Evolutionary conservation across 2,329 filamentous ascomycete species (phyloP).

Genomic region (Fusarium sp.): DNA sequence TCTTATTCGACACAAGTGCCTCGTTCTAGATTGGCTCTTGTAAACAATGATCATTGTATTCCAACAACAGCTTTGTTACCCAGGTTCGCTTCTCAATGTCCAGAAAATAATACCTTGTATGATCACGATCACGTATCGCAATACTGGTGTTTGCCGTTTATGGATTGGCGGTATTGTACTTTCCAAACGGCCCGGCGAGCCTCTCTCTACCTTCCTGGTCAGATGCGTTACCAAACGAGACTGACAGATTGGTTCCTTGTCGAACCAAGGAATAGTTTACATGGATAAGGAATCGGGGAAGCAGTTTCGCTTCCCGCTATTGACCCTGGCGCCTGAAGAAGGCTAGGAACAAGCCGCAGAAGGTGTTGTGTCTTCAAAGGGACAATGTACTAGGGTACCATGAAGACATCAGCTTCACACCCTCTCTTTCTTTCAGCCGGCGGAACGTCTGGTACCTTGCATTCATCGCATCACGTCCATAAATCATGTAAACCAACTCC

Average conservation of each 20-base stretch:
- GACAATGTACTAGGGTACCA: conserved; percentile 28
- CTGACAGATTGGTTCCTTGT: conserved; percentile 19
- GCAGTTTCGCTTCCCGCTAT: conserved; percentile 28
- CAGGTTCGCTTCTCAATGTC: conserved; percentile 6
- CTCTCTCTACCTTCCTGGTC: neutral
- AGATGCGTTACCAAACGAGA: conserved; percentile 20
- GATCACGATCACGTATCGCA: neutral
- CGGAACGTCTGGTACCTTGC: conserved; percentile 41
- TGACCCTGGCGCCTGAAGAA: conserved; percentile 15
- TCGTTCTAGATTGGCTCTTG: conserved; percentile 1
- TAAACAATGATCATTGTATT: neutral
- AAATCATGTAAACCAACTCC: conserved; percentile 24
- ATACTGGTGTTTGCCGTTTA: conserved; percentile 6
- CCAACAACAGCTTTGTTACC: neutral
- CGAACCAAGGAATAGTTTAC: conserved; percentile 3
- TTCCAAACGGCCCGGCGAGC: conserved; percentile 24
- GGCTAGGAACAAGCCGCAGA: conserved; percentile 28
- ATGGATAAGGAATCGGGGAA: conserved; percentile 31
- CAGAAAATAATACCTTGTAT: neutral
- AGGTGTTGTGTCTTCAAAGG: conserved; percentile 9
- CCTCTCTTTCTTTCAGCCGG: conserved; percentile 23
- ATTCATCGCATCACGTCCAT: conserved; percentile 36
- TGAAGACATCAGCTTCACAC: conserved; percentile 32
- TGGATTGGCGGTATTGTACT: conserved; percentile 12
- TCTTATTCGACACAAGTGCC: neutral